These are phyloP conservation scores for Didymellaceae sp. DNA, from an alignment of 2,329 filamentous ascomycete species.

Conservation along the genomic window DNA sequence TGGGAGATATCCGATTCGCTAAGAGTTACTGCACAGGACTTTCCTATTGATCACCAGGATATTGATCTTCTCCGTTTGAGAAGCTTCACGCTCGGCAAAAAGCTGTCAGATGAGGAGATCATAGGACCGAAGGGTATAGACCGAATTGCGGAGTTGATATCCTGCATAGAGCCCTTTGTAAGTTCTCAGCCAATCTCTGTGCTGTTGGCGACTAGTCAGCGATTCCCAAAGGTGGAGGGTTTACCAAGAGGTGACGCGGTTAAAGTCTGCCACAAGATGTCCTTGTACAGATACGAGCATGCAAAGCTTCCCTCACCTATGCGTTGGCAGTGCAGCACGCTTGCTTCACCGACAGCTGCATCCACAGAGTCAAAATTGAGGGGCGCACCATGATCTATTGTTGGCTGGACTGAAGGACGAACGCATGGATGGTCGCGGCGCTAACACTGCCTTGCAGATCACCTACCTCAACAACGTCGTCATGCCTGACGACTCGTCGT, in stretches of 20 bases:
- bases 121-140: constrained; percentile 67
- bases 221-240: background rate
- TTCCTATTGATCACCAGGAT: constrained; percentile 74
- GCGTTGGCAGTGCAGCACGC: constrained; percentile 45
- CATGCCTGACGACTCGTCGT: constrained; percentile 54
- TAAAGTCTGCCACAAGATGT: constrained; percentile 19
- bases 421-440: constrained; percentile 20
- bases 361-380: constrained; percentile 17
- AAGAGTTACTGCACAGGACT: constrained; percentile 64
- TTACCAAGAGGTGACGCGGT: constrained; percentile 5
- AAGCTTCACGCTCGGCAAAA: constrained; percentile 76
- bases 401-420: constrained; percentile 17
- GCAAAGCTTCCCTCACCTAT: constrained; percentile 27
- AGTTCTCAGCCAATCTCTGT: constrained; percentile 52
- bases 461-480: constrained; percentile 59
- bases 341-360: constrained; percentile 32
- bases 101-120: constrained; percentile 70
- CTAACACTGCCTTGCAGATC: constrained; percentile 50
- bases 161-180: constrained; percentile 78
- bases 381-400: constrained; percentile 14
- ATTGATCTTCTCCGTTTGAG: constrained; percentile 81
- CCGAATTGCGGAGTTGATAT: constrained; percentile 68
- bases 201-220: background rate
- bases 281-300: constrained; percentile 23
- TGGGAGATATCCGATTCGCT: constrained; percentile 24